phyloP scores from a whole-genome alignment of 1,139 yeast species.

The Taphrina flavorubra region DNA sequence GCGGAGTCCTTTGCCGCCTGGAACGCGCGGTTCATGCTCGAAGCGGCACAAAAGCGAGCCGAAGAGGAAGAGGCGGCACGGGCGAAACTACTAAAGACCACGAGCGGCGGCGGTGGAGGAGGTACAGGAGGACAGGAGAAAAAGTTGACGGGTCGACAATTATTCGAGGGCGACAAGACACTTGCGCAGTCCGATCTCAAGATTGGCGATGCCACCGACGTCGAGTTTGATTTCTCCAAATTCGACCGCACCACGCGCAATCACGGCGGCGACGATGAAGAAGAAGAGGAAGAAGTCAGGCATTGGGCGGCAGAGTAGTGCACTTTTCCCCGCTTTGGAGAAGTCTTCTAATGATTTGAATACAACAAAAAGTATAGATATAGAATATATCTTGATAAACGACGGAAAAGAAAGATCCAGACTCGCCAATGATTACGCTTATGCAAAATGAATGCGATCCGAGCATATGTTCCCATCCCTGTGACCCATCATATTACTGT shows the following conservation, averaged over 20 bases:
- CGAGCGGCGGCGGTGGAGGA: no score
- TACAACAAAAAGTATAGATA: not conserved
- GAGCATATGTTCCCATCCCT: not conserved
- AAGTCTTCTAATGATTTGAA: not conserved
- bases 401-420: not conserved
- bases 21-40: constrained; percentile 67
- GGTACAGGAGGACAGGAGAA: constrained; percentile 61
- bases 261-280: constrained; percentile 29
- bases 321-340: no score
- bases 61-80: constrained; percentile 46
- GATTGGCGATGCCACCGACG: constrained; percentile 38
- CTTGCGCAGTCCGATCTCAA: constrained; percentile 35
- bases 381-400: no score
- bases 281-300: constrained; percentile 36
- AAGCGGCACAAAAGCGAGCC: constrained; percentile 53
- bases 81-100: constrained; percentile 58
- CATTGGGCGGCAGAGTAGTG: constrained; percentile 29
- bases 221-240: constrained; percentile 39
- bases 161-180: constrained; percentile 73
- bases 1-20: constrained; percentile 69
- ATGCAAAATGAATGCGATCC: not conserved
- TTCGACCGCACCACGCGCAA: constrained; percentile 25
- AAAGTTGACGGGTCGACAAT: constrained; percentile 80
- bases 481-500: no score
- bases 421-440: not conserved